These are phyloP conservation scores for Saccharomycopsis sp. DNA, from an alignment of 805 yeast species.

Conservation along the genomic window DNA sequence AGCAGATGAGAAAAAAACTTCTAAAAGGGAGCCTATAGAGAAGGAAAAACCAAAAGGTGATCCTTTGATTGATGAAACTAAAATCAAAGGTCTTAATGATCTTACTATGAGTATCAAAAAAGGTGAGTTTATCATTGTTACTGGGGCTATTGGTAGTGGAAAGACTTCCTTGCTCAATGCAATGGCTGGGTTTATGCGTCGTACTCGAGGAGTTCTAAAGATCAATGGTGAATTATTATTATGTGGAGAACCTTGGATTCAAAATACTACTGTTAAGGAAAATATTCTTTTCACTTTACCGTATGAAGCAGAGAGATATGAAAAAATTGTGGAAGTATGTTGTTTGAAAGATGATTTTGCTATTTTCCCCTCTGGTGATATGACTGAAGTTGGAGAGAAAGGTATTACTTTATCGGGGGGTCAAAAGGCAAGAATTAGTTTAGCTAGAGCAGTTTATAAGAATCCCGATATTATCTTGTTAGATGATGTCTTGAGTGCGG, in stretches of 20 bases:
- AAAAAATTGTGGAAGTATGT: constrained; percentile 46
- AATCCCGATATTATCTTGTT: constrained; percentile 46
- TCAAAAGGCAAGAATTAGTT: constrained; percentile 57
- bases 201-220: constrained; percentile 36
- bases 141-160: constrained; percentile 73
- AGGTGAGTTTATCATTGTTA: constrained; percentile 61
- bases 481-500: constrained; percentile 66
- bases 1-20: too few relatives aligned
- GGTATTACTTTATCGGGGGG: constrained; percentile 72
- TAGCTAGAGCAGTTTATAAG: constrained; percentile 61
- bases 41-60: too few relatives aligned
- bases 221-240: constrained; percentile 38
- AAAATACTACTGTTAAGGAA: constrained; percentile 57
- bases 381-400: constrained; percentile 62
- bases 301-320: constrained; percentile 38
- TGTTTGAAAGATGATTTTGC: constrained; percentile 47
- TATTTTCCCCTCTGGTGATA: constrained; percentile 53
- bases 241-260: constrained; percentile 55
- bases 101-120: constrained; percentile 37
- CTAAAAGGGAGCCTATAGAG: too few relatives aligned
- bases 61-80: neutral
- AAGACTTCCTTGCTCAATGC: constrained; percentile 62
- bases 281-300: constrained; percentile 48
- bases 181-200: constrained; percentile 54
- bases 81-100: constrained; percentile 20